Conservation (phyloP, 768 basidiomycete species). For the Leucosporidium creatinivorum region DNA sequence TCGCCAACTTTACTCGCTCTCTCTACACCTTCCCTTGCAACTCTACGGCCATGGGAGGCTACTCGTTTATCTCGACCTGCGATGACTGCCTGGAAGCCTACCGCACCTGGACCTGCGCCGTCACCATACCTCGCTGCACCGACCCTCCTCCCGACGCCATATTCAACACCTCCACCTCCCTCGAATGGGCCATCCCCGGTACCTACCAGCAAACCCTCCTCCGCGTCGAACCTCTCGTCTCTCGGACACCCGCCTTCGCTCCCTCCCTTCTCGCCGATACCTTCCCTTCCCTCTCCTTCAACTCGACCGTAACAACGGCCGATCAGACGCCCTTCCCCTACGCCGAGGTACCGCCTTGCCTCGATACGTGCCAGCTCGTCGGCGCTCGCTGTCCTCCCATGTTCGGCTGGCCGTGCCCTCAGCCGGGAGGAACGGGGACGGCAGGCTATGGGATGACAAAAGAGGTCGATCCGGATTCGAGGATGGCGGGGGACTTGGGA, state of each 20-base stretch:
- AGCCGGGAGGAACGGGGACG: slow-evolving; percentile 12
- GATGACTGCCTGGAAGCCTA: slow-evolving; percentile 67
- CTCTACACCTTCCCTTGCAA: slow-evolving; percentile 71
- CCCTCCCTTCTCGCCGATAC: slow-evolving; percentile 11
- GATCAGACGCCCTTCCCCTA: slow-evolving; percentile 44
- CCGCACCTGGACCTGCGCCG: slow-evolving; percentile 66
- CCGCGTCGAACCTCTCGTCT: slow-evolving; percentile 25
- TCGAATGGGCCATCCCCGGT: slow-evolving; percentile 16
- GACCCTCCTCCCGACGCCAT: slow-evolving; percentile 43
- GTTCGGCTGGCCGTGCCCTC: slow-evolving; percentile 60
- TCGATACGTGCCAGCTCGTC: slow-evolving; percentile 65
- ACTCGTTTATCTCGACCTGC: slow-evolving; percentile 71
- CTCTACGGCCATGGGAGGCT: slow-evolving; percentile 51
- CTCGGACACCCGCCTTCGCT: slow-evolving; percentile 34
- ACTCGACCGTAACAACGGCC: background rate
- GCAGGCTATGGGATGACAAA: slow-evolving; percentile 23
- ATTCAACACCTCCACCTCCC: background rate
- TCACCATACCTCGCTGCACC: slow-evolving; percentile 66
- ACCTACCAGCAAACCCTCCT: slow-evolving; percentile 4
- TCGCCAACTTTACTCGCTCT: slow-evolving; percentile 67
- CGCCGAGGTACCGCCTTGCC: slow-evolving; percentile 63
- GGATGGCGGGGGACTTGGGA: slow-evolving; percentile 26
- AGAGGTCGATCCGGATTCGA: background rate
- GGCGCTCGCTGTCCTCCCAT: slow-evolving; percentile 72
- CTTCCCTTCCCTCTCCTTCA: slow-evolving; percentile 22